phyloP scores from a whole-genome alignment of 805 yeast species.

The Saturnispora mendoncae region DNA sequence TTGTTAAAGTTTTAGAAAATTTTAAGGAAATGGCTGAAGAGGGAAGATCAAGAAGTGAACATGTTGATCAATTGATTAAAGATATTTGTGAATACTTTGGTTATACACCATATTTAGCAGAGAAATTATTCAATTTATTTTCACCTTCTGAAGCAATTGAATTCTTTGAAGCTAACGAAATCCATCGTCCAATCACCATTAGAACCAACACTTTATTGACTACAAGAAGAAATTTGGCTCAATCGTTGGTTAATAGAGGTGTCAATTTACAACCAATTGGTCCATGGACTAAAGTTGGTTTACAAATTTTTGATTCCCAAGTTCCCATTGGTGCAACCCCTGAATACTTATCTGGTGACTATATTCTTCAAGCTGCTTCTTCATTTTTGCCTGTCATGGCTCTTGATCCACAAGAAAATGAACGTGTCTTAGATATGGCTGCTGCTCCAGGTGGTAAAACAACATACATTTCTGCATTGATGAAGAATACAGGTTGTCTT shows the following conservation, averaged over 20 bases:
- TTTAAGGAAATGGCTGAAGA: slow-evolving; percentile 75
- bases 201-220: slow-evolving; percentile 96
- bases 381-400: slow-evolving; percentile 98
- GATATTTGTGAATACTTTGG: slow-evolving; percentile 95
- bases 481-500: slow-evolving; percentile 96
- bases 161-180: slow-evolving; percentile 97
- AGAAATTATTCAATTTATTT: slow-evolving; percentile 83
- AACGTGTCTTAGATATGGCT: slow-evolving; percentile 95
- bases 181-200: slow-evolving; percentile 91
- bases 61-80: slow-evolving; percentile 62
- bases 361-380: slow-evolving; percentile 96
- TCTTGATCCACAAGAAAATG: slow-evolving; percentile 92
- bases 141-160: slow-evolving; percentile 96
- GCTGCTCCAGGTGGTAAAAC: slow-evolving; percentile 99
- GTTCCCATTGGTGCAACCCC: slow-evolving; percentile 99
- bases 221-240: slow-evolving; percentile 92
- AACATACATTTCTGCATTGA: slow-evolving; percentile 86
- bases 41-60: slow-evolving; percentile 80
- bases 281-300: slow-evolving; percentile 95
- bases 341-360: slow-evolving; percentile 95
- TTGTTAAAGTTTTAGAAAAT: slow-evolving; percentile 88
- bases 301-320: slow-evolving; percentile 94
- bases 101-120: slow-evolving; percentile 84
- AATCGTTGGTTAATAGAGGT: slow-evolving; percentile 89
- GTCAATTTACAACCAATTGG: slow-evolving; percentile 97